phyloP scores from a whole-genome alignment of 139 green algal species.

The Raphidocelis subcapitata region DNA sequence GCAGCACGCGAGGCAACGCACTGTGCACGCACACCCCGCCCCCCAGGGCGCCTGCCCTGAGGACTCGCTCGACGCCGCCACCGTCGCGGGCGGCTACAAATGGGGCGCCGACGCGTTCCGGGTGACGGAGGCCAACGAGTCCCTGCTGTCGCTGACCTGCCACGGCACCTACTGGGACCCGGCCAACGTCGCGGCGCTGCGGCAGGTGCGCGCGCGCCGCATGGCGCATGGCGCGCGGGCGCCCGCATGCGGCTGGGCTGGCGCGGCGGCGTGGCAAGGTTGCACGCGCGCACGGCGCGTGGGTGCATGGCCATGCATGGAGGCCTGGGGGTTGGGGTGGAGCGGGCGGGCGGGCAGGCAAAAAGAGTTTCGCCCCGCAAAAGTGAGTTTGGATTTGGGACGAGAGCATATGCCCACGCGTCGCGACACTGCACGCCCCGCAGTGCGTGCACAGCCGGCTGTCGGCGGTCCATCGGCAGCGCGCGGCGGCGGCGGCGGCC shows the following conservation, averaged over 20 bases:
- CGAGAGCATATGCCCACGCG: too few relatives aligned
- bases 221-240: too few relatives aligned
- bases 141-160: constrained; percentile 29
- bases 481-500: background rate
- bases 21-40: background rate
- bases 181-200: constrained; percentile 17
- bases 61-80: constrained; percentile 21
- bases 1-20: too few relatives aligned
- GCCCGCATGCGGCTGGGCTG: too few relatives aligned
- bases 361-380: too few relatives aligned
- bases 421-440: too few relatives aligned
- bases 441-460: constrained; percentile 23
- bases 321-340: too few relatives aligned
- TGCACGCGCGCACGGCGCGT: too few relatives aligned
- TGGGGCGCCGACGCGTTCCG: constrained; percentile 14
- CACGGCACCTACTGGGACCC: constrained; percentile 27
- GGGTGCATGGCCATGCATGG: too few relatives aligned
- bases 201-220: constrained; percentile 3
- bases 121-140: constrained; percentile 20
- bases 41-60: constrained; percentile 7
- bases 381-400: too few relatives aligned
- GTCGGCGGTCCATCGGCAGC: constrained; percentile 12
- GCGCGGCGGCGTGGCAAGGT: too few relatives aligned
- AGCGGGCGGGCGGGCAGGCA: too few relatives aligned
- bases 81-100: constrained; percentile 15